Evolutionary conservation across 2,329 filamentous ascomycete species (phyloP), one percentile per base, ranked within the genome.

Genomic region (Aspergillus arachidicola): DNA sequence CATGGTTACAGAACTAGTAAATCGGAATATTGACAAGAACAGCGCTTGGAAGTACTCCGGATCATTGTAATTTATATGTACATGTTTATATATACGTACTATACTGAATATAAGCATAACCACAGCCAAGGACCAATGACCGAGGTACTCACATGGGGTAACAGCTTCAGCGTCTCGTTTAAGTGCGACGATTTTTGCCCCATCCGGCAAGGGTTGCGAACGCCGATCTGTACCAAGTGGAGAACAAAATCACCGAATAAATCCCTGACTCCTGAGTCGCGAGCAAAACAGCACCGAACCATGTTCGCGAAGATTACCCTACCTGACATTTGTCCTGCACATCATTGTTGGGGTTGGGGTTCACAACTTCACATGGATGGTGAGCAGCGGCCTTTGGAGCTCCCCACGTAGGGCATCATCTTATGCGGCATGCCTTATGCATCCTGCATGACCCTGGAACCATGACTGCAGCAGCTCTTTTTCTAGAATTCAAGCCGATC

Each of bases 1-100:
- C 66, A 73, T 72, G 32, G 57, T 60, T 57, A 36, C 55, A 57
- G 12, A 48, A 26, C 45, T 28, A 48, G 2, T 19, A 16, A 26
- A 16, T 28, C 32, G 10, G 23, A 28, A 28, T 26, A 16, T 28
- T 30, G 26, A 28, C 23, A 26, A 26, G 12, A 23, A 46, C 9
- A 10, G n/a, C 21, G 43, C 43, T 23, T 48, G 23, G 45, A n/a
- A 53, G 50, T 32, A 19, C 6, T 7, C 19, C 6, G 19, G 14
- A 21, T 53, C 30, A 5, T 30, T 53, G 21, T 34, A 28, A 28
- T 14, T 10, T 14, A 16, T 30, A 19, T 28, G 7, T 32, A 34
- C 16, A 6, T 36, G 14, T 16, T 2, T 16, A 19, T 32, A 32
- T 30, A 32, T 32, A 53, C n/a, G 30, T 53, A n/a, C 10, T 23